These are phyloP conservation scores for Prosopis cineraria DNA, from an alignment of 306 rosid genomes.

Conservation along the genomic window DNA sequence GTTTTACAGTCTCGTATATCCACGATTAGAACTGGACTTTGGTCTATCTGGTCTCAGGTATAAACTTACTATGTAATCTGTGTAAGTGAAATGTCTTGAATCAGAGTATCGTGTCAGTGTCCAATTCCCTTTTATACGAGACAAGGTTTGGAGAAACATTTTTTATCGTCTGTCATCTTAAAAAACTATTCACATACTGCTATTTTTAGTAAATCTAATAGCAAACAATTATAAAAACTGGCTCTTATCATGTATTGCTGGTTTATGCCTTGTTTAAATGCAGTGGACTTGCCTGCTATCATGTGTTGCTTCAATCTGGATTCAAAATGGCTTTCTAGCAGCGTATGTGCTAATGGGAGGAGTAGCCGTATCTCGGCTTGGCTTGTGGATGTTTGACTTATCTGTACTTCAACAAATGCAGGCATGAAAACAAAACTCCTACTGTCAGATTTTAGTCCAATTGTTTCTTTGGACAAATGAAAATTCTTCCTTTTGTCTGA, in stretches of 20 bases:
- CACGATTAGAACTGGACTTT: conserved; percentile 75
- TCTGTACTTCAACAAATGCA: conserved; percentile 93
- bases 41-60: conserved; percentile 95
- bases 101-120: background rate
- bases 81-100: background rate
- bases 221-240: background rate
- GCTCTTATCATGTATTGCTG: background rate
- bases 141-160: background rate
- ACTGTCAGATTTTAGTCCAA: background rate
- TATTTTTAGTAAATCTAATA: background rate
- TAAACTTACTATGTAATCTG: background rate
- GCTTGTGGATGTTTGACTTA: conserved; percentile 90
- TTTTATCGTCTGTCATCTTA: background rate
- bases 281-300: conserved; percentile 79
- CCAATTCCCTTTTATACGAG: conserved; percentile 7
- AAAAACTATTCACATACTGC: background rate
- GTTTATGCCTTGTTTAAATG: conserved; percentile 6
- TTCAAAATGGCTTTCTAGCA: conserved; percentile 44
- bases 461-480: background rate
- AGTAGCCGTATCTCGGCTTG: conserved; percentile 86
- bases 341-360: conserved; percentile 77
- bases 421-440: conserved; percentile 40
- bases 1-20: conserved; percentile 57
- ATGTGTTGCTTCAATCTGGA: conserved; percentile 69
- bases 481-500: conserved; percentile 3